Evolutionary conservation across 768 basidiomycete genomes (phyloP).

Genomic region (Filobasidium wieringae): DNA sequence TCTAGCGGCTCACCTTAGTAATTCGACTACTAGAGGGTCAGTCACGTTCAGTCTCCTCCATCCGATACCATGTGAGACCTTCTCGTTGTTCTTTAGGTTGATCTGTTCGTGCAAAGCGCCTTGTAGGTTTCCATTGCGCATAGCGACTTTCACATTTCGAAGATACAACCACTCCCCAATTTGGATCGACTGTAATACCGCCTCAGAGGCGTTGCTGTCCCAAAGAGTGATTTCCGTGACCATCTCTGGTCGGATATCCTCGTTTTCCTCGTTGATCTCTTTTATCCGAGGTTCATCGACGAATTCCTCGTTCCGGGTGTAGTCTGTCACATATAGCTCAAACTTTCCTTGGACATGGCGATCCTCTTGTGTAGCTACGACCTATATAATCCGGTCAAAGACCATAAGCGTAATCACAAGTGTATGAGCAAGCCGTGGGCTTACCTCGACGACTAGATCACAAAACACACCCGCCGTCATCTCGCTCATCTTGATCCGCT

Average conservation of each 20-base stretch:
- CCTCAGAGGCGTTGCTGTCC: not conserved
- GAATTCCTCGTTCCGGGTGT: not conserved
- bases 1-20: not conserved
- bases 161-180: not conserved
- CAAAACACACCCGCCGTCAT: not conserved
- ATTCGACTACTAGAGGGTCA: not conserved
- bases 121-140: not conserved
- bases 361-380: not conserved
- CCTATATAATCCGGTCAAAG: not conserved
- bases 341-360: not conserved
- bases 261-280: no score
- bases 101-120: not conserved
- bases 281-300: not conserved
- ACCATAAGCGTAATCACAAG: not conserved
- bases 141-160: not conserved
- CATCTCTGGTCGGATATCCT: not conserved
- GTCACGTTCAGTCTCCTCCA: not conserved
- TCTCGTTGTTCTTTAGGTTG: not conserved
- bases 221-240: conserved; percentile 1
- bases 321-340: conserved; percentile 3
- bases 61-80: not conserved
- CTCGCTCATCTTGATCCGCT: not conserved
- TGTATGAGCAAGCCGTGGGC: not conserved
- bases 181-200: not conserved
- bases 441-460: conserved; percentile 5